phyloP scores from a whole-genome alignment of 495 filamentous ascomycete species.

The Emericellopsis terricola region DNA sequence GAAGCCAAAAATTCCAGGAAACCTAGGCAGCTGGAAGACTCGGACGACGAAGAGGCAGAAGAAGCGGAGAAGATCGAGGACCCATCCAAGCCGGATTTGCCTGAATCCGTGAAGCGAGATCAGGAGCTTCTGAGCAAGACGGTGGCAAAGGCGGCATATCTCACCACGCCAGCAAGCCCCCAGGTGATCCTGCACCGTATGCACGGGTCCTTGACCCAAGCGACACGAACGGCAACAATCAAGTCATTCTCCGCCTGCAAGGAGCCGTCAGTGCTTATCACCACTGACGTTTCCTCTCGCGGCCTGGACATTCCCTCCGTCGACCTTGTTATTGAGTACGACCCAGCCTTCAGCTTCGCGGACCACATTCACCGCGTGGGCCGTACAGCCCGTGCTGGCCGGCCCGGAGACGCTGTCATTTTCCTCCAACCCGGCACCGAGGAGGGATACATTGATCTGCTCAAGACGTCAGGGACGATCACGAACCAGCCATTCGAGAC shows the following conservation, averaged over 20 bases:
- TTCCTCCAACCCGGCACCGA: conserved; percentile 83
- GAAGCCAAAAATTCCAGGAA: too few relatives aligned
- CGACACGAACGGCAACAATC: conserved; percentile 69
- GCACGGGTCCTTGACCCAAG: conserved; percentile 84
- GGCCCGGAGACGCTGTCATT: conserved; percentile 67
- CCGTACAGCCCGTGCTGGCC: conserved; percentile 83
- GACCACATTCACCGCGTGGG: conserved; percentile 92
- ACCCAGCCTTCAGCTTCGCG: conserved; percentile 75
- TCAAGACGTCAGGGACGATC: conserved; percentile 27
- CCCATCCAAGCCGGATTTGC: neutral
- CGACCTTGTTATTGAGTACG: conserved; percentile 86
- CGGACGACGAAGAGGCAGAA: too few relatives aligned
- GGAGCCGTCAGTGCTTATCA: conserved; percentile 63
- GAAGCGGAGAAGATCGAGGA: too few relatives aligned
- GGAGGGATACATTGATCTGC: conserved; percentile 69
- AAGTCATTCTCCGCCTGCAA: conserved; percentile 48
- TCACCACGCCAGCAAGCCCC: conserved; percentile 29
- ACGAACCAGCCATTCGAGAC: conserved; percentile 24
- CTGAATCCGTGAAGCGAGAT: neutral
- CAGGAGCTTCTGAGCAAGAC: conserved; percentile 16
- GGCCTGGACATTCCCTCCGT: conserved; percentile 89
- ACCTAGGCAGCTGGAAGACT: too few relatives aligned
- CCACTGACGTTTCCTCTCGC: conserved; percentile 87
- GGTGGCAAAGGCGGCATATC: conserved; percentile 22
- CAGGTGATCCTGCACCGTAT: conserved; percentile 62